Percentiles rank a stretch among this genome's conserved stretches.
Conservation (phyloP, 2,329 filamentous ascomycete genomes). For the Aspergillus brunneoviolaceus region DNA sequence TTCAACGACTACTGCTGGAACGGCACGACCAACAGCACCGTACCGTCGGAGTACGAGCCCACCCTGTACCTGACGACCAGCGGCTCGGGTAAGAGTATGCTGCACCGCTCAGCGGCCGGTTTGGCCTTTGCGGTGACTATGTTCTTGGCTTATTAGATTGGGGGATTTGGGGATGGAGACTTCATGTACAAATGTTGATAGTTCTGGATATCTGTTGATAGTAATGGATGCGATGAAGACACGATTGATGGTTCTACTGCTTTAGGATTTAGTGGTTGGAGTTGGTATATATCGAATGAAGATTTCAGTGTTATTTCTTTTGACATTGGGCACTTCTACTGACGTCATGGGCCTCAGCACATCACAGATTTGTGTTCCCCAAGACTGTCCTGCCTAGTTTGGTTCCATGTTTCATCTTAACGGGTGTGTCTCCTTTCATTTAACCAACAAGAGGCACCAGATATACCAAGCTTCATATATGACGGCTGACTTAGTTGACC, state of each 20-base stretch:
- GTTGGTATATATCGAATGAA: not conserved
- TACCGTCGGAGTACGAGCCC: constrained; percentile 12
- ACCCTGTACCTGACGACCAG: constrained; percentile 7
- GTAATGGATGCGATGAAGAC: not conserved
- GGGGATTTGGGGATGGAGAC: not conserved
- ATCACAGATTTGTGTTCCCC: too few species aligned
- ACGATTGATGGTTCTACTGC: not conserved
- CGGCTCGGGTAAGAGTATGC: not conserved
- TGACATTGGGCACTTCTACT: too few species aligned
- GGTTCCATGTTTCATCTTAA: too few species aligned
- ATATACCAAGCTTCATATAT: too few species aligned
- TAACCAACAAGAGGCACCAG: too few species aligned
- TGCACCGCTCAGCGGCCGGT: constrained; percentile 6
- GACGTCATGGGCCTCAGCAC: too few species aligned
- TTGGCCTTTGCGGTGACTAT: constrained; percentile 4
- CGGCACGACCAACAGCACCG: constrained; percentile 57
- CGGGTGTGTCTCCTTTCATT: too few species aligned
- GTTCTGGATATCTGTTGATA: not conserved
- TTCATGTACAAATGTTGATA: not conserved
- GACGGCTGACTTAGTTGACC: too few species aligned
- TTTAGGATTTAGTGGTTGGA: not conserved
- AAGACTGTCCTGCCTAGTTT: too few species aligned
- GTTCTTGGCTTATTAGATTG: constrained; percentile 7
- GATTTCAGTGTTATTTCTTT: too few species aligned
- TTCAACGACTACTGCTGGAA: constrained; percentile 91